These are phyloP conservation scores for Trametes sanguinea DNA, from an alignment of 768 basidiomycete genomes.

Conservation along the genomic window DNA sequence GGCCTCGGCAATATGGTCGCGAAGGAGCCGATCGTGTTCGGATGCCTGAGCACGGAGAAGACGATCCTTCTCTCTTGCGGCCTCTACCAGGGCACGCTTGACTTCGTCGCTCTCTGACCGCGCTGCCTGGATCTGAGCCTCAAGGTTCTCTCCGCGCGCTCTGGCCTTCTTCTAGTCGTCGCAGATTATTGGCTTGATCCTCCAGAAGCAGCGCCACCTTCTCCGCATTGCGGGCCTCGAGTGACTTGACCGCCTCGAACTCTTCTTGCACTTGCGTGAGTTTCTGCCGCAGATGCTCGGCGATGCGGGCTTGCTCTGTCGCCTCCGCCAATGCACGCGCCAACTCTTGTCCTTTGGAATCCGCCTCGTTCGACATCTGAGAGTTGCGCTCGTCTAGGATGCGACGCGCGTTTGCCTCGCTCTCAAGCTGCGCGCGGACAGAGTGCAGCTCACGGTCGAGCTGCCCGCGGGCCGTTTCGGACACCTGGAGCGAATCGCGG, in stretches of 20 bases:
- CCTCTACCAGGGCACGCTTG: constrained; percentile 64
- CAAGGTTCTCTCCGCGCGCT: constrained; percentile 70
- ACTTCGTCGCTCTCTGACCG: constrained; percentile 74
- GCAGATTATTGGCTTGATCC: constrained; percentile 73
- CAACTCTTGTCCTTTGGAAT: constrained; percentile 55
- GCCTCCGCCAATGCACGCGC: constrained; percentile 65
- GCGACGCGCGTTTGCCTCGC: constrained; percentile 59
- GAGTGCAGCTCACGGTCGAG: constrained; percentile 69
- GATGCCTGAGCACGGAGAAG: constrained; percentile 71
- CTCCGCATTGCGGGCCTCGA: constrained; percentile 63
- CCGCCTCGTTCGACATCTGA: constrained; percentile 56
- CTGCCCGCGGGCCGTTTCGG: constrained; percentile 47
- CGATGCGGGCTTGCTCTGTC: constrained; percentile 61
- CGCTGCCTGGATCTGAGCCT: constrained; percentile 71
- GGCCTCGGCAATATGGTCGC: constrained; percentile 90
- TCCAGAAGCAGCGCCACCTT: constrained; percentile 68
- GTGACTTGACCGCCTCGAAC: constrained; percentile 65
- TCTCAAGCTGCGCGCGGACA: constrained; percentile 62
- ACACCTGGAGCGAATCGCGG: constrained; percentile 44
- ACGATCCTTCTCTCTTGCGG: constrained; percentile 77
- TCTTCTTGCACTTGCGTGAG: constrained; percentile 60
- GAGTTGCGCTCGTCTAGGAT: constrained; percentile 65
- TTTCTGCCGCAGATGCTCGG: constrained; percentile 63
- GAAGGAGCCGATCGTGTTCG: constrained; percentile 65
- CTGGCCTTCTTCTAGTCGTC: constrained; percentile 77